These are phyloP conservation scores for Trichoderma reesei DNA, from an alignment of 495 filamentous ascomycete genomes.

Conservation along the genomic window DNA sequence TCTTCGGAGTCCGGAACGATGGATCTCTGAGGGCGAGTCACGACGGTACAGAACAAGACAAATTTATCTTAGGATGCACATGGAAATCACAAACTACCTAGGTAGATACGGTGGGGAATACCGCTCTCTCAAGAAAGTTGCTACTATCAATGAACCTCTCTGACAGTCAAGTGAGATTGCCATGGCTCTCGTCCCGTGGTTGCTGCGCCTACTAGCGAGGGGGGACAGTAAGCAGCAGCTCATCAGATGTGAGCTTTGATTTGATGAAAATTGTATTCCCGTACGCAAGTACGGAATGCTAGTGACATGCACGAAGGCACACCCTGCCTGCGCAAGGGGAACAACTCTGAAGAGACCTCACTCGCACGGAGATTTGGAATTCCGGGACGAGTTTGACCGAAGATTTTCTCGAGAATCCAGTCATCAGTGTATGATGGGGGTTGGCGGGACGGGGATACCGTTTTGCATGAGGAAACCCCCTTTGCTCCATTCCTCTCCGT, in stretches of 20 bases:
- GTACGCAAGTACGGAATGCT: background rate
- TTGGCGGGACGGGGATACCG: background rate
- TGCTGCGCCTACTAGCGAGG: background rate
- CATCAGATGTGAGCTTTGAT: background rate
- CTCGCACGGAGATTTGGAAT: too few species aligned
- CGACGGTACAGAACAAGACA: too few species aligned
- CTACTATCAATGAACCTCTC: too few species aligned
- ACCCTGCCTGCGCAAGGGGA: background rate
- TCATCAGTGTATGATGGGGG: too few species aligned
- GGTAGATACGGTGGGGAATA: too few species aligned
- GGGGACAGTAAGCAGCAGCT: background rate
- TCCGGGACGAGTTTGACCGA: too few species aligned
- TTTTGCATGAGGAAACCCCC: background rate
- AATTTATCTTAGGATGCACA: too few species aligned
- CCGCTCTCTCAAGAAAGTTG: too few species aligned
- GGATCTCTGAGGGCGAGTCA: background rate
- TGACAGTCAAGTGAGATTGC: too few species aligned
- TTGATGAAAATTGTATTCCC: conserved; percentile 5
- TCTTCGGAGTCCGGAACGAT: background rate
- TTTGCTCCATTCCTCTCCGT: background rate
- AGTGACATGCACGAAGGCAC: background rate
- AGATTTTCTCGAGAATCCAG: too few species aligned
- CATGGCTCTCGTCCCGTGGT: background rate
- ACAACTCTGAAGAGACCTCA: background rate
- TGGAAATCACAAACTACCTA: too few species aligned